Conservation (phyloP, 1,284 basidiomycete genomes). For the Cutaneotrichosporon cyanovorans region DNA sequence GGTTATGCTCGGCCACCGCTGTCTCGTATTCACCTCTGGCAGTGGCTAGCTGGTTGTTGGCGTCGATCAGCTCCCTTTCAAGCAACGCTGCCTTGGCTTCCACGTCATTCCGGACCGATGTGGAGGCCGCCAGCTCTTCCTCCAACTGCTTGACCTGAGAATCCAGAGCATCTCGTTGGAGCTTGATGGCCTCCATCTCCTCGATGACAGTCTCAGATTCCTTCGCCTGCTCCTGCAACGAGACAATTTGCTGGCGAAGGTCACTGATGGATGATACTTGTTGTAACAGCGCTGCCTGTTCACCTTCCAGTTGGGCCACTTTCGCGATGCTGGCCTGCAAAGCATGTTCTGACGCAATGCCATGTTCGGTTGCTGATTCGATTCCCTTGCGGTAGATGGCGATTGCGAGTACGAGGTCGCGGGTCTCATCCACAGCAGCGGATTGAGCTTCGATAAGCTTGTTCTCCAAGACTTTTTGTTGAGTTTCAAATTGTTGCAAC, state of each 20-base stretch:
- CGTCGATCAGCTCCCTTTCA: neutral
- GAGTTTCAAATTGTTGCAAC: neutral
- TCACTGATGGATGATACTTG: neutral
- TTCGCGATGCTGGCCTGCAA: neutral
- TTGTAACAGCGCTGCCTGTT: constrained; percentile 4
- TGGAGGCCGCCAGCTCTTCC: constrained; percentile 54
- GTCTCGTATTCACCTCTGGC: neutral
- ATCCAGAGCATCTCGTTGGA: neutral
- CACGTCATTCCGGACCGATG: neutral
- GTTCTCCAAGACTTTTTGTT: too few species aligned
- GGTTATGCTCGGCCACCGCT: neutral
- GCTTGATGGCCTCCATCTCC: neutral
- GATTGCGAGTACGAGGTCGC: constrained; percentile 6
- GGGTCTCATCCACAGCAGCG: neutral
- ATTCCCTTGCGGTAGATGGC: constrained; percentile 8
- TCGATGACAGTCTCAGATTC: neutral
- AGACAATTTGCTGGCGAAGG: constrained; percentile 10
- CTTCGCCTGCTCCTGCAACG: neutral
- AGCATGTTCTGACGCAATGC: too few species aligned
- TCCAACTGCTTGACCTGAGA: constrained; percentile 66
- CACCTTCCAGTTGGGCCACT: constrained; percentile 1
- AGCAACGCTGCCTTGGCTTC: neutral
- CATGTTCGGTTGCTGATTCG: neutral
- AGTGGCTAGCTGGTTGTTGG: neutral
- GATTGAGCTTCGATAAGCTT: too few species aligned